These are phyloP conservation scores for Thuja plicata DNA, from an alignment of 83 land plant species.

Conservation along the genomic window DNA sequence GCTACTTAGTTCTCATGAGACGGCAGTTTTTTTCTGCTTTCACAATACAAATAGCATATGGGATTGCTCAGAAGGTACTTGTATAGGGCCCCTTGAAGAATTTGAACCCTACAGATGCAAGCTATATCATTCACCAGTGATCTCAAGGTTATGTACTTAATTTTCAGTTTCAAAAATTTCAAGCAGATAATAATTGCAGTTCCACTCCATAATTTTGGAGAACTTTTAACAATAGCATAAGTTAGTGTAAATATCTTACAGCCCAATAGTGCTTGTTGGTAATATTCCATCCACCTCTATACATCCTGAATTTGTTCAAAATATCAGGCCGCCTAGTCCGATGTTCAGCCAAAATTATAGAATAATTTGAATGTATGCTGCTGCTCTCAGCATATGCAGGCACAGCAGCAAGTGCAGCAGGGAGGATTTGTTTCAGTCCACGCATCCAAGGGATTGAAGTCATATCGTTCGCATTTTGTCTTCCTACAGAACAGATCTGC, in stretches of 20 bases:
- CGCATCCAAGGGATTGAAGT: background rate
- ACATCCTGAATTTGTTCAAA: slow-evolving; percentile 35
- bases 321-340: slow-evolving; percentile 67
- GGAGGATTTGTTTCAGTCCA: slow-evolving; percentile 14
- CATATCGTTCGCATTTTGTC: background rate
- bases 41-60: background rate
- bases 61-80: background rate
- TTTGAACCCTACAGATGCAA: background rate
- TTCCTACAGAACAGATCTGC: background rate
- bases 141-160: background rate
- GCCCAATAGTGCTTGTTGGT: slow-evolving; percentile 76
- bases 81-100: background rate
- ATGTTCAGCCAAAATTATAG: slow-evolving; percentile 57
- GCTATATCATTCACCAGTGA: background rate
- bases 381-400: slow-evolving; percentile 8
- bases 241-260: slow-evolving; percentile 31
- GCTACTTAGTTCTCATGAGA: background rate
- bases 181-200: background rate
- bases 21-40: background rate
- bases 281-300: slow-evolving; percentile 74
- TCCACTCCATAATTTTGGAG: background rate
- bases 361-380: slow-evolving; percentile 5
- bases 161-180: background rate
- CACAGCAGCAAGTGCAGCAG: slow-evolving; percentile 14
- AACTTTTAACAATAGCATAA: background rate